phyloP scores from a whole-genome alignment of 2,329 filamentous ascomycete genomes.

The Metarhizium album region DNA sequence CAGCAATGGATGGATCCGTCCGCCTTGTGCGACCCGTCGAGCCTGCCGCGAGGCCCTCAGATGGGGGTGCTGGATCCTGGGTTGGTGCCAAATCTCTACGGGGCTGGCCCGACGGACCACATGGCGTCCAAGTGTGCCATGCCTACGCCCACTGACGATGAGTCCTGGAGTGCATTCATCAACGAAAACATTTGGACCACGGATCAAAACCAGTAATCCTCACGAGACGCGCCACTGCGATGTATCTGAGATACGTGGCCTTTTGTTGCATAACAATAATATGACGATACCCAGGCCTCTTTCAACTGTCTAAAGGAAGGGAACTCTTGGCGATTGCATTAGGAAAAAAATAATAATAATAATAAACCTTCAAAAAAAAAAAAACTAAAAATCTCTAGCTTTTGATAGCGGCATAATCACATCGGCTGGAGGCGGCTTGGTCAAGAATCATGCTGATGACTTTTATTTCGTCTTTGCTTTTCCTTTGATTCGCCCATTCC shows the following conservation, averaged over 20 bases:
- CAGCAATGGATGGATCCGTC: not conserved
- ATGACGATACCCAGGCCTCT: not conserved
- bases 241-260: not conserved
- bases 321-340: too few relatives aligned
- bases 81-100: not conserved
- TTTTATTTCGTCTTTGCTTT: too few relatives aligned
- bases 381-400: too few relatives aligned
- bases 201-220: slow-evolving; percentile 18
- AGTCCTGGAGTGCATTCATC: slow-evolving; percentile 21
- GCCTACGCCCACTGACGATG: slow-evolving; percentile 11
- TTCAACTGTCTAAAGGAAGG: too few relatives aligned
- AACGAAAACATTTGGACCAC: slow-evolving; percentile 19
- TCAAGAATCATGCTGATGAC: too few relatives aligned
- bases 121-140: slow-evolving; percentile 4
- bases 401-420: too few relatives aligned
- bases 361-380: too few relatives aligned
- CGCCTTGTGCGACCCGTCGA: not conserved
- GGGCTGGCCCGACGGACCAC: not conserved
- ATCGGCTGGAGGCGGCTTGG: too few relatives aligned
- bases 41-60: slow-evolving; percentile 1
- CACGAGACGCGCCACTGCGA: not conserved
- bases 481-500: too few relatives aligned
- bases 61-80: slow-evolving; percentile 4
- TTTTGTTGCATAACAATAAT: too few relatives aligned
- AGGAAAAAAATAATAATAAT: too few relatives aligned